phyloP scores from a whole-genome alignment of 2,329 filamentous ascomycete genomes.

The Xylaria sp. region DNA sequence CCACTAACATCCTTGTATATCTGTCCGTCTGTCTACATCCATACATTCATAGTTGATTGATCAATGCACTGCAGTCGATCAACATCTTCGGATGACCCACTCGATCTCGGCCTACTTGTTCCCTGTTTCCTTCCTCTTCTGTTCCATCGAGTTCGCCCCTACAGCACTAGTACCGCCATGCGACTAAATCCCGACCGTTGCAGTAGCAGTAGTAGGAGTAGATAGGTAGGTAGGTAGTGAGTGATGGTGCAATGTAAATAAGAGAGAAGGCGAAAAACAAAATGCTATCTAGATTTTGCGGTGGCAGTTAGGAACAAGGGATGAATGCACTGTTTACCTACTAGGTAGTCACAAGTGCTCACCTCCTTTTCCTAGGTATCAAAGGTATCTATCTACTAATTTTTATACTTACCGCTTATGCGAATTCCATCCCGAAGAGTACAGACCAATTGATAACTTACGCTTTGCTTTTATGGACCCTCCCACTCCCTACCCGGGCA shows the following conservation, averaged over 20 bases:
- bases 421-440: slow-evolving; percentile 5
- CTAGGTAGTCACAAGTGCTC: slow-evolving; percentile 10
- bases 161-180: slow-evolving; percentile 4
- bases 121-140: not conserved
- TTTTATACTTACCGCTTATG: slow-evolving; percentile 25
- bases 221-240: not conserved
- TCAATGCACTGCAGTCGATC: no score
- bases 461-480: slow-evolving; percentile 22
- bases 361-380: slow-evolving; percentile 25
- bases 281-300: slow-evolving; percentile 37
- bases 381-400: slow-evolving; percentile 38
- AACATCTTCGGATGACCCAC: not conserved
- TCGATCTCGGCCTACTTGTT: not conserved
- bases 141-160: not conserved
- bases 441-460: slow-evolving; percentile 15
- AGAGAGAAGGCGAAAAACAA: slow-evolving; percentile 1
- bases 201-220: not conserved
- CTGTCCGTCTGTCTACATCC: no score
- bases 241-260: not conserved
- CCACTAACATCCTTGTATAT: no score
- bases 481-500: not conserved
- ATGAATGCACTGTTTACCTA: slow-evolving; percentile 4
- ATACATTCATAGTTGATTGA: no score
- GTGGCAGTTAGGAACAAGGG: not conserved
- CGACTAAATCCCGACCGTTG: slow-evolving; percentile 1